A percentile compares a stretch with the other conserved stretches of the same genome.
phyloP scores from a whole-genome alignment of 2,329 filamentous ascomycete species.

The Exophiala phaeomuriformis region DNA sequence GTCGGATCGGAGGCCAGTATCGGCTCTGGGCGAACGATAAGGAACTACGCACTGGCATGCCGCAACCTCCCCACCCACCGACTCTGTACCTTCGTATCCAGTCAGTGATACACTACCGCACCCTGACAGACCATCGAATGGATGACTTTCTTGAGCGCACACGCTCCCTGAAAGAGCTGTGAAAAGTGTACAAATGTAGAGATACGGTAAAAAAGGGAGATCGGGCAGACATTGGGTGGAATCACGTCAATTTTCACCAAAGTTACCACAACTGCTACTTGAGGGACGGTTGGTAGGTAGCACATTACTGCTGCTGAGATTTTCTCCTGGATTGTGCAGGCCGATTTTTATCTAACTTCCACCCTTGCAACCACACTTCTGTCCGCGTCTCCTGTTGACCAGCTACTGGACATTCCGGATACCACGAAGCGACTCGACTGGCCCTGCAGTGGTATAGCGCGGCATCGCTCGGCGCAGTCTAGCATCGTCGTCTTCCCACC shows the following conservation, averaged over 20 bases:
- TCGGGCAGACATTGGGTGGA: constrained; percentile 5
- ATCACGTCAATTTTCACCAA: constrained; percentile 16
- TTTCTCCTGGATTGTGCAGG: constrained; percentile 11
- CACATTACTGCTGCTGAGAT: background rate
- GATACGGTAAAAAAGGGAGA: too few species aligned
- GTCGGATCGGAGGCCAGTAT: background rate
- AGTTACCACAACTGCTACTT: background rate
- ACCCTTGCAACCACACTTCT: constrained; percentile 19
- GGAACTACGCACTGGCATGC: too few species aligned
- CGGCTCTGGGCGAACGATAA: background rate
- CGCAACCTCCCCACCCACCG: too few species aligned
- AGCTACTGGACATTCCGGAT: constrained; percentile 7
- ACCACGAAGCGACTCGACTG: constrained; percentile 7
- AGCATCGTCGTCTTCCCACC: constrained; percentile 16
- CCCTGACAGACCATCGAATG: too few species aligned
- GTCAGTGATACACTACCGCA: too few species aligned
- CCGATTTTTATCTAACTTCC: constrained; percentile 19
- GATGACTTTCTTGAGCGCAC: too few species aligned
- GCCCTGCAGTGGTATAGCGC: constrained; percentile 16
- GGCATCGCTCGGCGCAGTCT: constrained; percentile 9
- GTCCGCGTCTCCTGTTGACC: background rate
- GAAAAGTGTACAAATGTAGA: too few species aligned
- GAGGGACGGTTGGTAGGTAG: too few species aligned
- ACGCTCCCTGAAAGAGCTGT: too few species aligned
- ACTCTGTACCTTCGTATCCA: too few species aligned